Percentiles rank a stretch among this genome's conserved stretches.
Evolutionary conservation across 192 early-diverging fungal species (phyloP).

Genomic region (Entophlyctis helioformis): DNA sequence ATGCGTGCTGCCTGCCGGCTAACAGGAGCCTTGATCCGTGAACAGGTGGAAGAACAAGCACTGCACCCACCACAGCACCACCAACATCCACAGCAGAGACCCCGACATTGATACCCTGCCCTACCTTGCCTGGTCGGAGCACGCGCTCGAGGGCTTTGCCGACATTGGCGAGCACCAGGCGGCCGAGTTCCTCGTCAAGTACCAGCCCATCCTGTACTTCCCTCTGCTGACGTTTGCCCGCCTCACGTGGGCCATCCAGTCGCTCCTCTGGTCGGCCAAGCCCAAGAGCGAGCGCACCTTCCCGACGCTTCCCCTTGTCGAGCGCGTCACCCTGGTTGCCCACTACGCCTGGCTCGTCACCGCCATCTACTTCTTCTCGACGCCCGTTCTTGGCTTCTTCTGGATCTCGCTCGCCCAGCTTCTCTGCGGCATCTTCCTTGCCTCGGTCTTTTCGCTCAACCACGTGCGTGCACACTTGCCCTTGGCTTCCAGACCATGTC

Average conservation of each 20-base stretch:
- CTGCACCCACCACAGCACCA: slow-evolving; percentile 70
- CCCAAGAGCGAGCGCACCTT: slow-evolving; percentile 29
- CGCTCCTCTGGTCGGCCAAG: slow-evolving; percentile 30
- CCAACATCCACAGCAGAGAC: slow-evolving; percentile 69
- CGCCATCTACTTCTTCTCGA: slow-evolving; percentile 29
- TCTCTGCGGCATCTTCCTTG: slow-evolving; percentile 57
- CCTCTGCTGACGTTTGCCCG: slow-evolving; percentile 62
- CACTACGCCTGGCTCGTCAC: slow-evolving; percentile 57
- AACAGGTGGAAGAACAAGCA: slow-evolving; percentile 86
- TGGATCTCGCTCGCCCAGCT: slow-evolving; percentile 56
- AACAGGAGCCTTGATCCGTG: slow-evolving; percentile 68
- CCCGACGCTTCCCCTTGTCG: slow-evolving; percentile 22
- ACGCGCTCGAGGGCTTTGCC: slow-evolving; percentile 37
- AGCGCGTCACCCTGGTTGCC: slow-evolving; percentile 38
- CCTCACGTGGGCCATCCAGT: slow-evolving; percentile 63
- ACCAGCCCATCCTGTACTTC: slow-evolving; percentile 48
- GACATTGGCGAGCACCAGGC: slow-evolving; percentile 33
- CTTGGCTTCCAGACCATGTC: neutral
- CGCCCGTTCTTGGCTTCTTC: slow-evolving; percentile 21
- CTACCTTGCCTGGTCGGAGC: slow-evolving; percentile 61
- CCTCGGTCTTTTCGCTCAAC: slow-evolving; percentile 67
- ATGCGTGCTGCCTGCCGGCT: no score
- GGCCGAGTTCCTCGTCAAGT: slow-evolving; percentile 51
- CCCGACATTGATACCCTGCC: slow-evolving; percentile 80
- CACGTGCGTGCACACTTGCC: slow-evolving; percentile 32